These are phyloP conservation scores for Aspergillus sp. DNA, from an alignment of 2,329 filamentous ascomycete species.

Conservation along the genomic window DNA sequence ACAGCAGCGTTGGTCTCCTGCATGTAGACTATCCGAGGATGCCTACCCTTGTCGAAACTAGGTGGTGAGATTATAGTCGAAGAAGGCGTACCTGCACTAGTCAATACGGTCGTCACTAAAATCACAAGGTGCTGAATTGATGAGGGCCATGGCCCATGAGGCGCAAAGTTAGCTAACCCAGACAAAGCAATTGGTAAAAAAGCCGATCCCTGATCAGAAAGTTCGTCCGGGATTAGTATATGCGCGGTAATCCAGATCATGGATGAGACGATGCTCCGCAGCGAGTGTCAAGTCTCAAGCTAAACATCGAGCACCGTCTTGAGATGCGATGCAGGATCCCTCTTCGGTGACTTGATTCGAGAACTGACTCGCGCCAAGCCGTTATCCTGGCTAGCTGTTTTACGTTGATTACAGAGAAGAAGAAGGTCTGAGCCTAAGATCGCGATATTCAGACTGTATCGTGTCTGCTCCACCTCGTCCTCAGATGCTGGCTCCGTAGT, in stretches of 20 bases:
- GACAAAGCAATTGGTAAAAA: not conserved
- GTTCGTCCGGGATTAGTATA: not conserved
- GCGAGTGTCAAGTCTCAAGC: not conserved
- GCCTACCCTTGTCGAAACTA: not conserved
- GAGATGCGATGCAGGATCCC: too few species aligned
- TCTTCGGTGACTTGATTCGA: too few species aligned
- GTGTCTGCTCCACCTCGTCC: slow-evolving; percentile 2
- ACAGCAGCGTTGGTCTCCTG: not conserved
- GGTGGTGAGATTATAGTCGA: not conserved
- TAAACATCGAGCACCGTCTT: not conserved
- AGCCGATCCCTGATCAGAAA: not conserved
- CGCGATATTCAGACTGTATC: not conserved
- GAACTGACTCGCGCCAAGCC: too few species aligned
- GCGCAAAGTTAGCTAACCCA: not conserved
- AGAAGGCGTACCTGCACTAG: not conserved
- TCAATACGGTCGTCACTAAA: not conserved
- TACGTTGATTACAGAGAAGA: not conserved
- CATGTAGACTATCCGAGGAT: not conserved
- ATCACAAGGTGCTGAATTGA: not conserved
- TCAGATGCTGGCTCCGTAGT: not conserved
- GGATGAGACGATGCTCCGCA: not conserved
- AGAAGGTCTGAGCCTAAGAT: not conserved
- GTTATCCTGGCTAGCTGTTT: slow-evolving; percentile 4
- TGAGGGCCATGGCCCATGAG: too few species aligned
- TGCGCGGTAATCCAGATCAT: not conserved